Base-by-base conservation (phyloP, 352 stramenopile species). In the Phytophthora colocasiae region DNA sequence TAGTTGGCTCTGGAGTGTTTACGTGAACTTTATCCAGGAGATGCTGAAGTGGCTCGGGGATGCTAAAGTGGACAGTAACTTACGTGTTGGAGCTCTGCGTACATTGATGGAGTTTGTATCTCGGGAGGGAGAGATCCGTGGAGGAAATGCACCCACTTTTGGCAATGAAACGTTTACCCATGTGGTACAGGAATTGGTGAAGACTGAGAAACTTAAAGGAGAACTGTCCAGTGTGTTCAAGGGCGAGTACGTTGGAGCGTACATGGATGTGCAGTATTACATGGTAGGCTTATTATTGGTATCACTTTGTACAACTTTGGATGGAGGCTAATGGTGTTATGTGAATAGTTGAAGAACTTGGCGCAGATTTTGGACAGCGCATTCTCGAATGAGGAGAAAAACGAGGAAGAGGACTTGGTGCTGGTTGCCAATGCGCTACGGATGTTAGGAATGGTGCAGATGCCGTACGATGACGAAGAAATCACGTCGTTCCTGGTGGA, bases 101-200 rank as follows among this genome's bases (percentile, higher is more conserved):
- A 97, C 89, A 43, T 73, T 96, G 4, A 95, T 97, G 90, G 87
- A 96, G 73, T 90, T 97, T 47, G 82, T 97, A 27, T 85, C 87
- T 22, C 80, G 83, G 12, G 89, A 96, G 55, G 74, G 82, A 38
- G 79, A 89, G 22, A 76, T 93, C 43, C 73, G 66, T 7, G 45
- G 63, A 22, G 36, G 45, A 29, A 58, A 46, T 3, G 49, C 26
- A n/a, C 46, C 56, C 19, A 50, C 67, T 47, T 97, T 97, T 66
- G 87, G 89, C 27, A 94, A 92, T 54, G 90, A 96, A 54, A 93
- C 90, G 15, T 97, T 95, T 47, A 81, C 78, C 61, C 82, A 80
- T 32, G 77, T 97, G 44, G 72, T 96, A 22, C 80, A 88, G 58
- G 73, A 93, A 57, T 65, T 96, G 29, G 78, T 73, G 58, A 75